phyloP scores from a whole-genome alignment of 495 filamentous ascomycete species.

The Aspergillus cavernicola region DNA sequence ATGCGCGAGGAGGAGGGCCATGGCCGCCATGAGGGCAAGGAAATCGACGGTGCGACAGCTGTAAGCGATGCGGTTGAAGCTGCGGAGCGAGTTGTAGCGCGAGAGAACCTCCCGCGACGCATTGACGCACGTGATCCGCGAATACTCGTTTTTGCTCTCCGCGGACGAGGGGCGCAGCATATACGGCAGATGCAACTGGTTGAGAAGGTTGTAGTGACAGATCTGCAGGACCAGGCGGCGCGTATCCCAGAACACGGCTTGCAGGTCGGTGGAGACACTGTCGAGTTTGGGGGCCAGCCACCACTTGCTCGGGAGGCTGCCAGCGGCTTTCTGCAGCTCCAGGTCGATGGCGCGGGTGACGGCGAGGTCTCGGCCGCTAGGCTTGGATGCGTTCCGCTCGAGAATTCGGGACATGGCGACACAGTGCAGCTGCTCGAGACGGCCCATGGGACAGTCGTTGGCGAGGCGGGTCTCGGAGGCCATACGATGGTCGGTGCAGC shows the following conservation, averaged over 20 bases:
- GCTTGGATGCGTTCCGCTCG: slow-evolving; percentile 34
- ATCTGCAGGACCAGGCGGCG: slow-evolving; percentile 29
- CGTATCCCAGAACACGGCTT: slow-evolving; percentile 6
- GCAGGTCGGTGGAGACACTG: neutral
- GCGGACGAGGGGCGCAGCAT: slow-evolving; percentile 19
- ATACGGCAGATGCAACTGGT: slow-evolving; percentile 29
- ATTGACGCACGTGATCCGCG: slow-evolving; percentile 36
- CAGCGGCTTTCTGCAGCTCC: slow-evolving; percentile 35
- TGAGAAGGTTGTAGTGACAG: slow-evolving; percentile 35
- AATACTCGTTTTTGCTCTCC: slow-evolving; percentile 24
- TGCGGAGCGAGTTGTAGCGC: slow-evolving; percentile 36
- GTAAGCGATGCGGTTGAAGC: slow-evolving; percentile 24
- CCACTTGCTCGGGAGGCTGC: slow-evolving; percentile 35
- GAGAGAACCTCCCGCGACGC: slow-evolving; percentile 43
- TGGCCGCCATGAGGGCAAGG: slow-evolving; percentile 43
- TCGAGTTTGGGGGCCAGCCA: slow-evolving; percentile 24
- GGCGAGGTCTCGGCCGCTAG: neutral
- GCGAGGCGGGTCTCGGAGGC: slow-evolving; percentile 5
- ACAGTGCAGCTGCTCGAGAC: slow-evolving; percentile 25
- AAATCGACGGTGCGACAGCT: slow-evolving; percentile 50
- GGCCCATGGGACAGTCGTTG: slow-evolving; percentile 16
- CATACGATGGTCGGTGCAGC: slow-evolving; percentile 9
- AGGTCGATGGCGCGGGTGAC: slow-evolving; percentile 38
- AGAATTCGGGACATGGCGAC: slow-evolving; percentile 36
- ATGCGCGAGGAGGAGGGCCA: slow-evolving; percentile 28